phyloP scores from a whole-genome alignment of 257 asterid genomes.

The Thymus quinquecostatus region DNA sequence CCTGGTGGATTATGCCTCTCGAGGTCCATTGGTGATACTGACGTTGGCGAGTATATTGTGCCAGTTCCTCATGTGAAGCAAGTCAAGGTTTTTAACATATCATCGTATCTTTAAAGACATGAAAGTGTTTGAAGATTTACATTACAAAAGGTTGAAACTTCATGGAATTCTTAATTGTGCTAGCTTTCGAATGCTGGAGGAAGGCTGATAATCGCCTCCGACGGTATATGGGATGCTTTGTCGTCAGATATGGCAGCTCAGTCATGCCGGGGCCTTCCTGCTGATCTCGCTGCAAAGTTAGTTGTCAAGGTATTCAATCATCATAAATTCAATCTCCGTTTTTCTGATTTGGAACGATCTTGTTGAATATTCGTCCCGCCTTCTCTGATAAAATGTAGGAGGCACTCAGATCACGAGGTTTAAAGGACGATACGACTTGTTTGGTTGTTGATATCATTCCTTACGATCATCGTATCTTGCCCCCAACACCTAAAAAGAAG shows the following conservation, averaged over 20 bases:
- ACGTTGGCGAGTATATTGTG: slow-evolving; percentile 93
- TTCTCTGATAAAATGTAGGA: slow-evolving; percentile 55
- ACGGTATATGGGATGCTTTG: slow-evolving; percentile 98
- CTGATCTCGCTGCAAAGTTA: slow-evolving; percentile 93
- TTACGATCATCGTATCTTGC: slow-evolving; percentile 70
- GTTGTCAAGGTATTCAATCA: slow-evolving; percentile 76
- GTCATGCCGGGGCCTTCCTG: slow-evolving; percentile 94
- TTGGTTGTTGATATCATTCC: slow-evolving; percentile 99
- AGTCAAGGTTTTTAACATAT: slow-evolving; percentile 74
- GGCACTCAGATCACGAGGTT: slow-evolving; percentile 95
- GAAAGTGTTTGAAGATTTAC: neutral
- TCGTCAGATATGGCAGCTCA: slow-evolving; percentile 86
- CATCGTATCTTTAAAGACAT: slow-evolving; percentile 4
- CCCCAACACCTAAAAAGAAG: slow-evolving; percentile 73
- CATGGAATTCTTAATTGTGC: slow-evolving; percentile 13
- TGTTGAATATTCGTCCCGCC: slow-evolving; percentile 20
- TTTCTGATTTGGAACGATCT: neutral
- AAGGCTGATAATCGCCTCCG: slow-evolving; percentile 95
- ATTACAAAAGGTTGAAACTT: neutral
- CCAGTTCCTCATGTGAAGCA: slow-evolving; percentile 99
- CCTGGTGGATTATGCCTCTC: slow-evolving; percentile 99
- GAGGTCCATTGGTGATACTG: slow-evolving; percentile 96
- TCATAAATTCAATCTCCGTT: neutral
- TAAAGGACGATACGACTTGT: slow-evolving; percentile 99
- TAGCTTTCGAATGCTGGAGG: slow-evolving; percentile 98